Conservation (phyloP, 805 yeast species). For the Wickerhamomyces canadensis region DNA sequence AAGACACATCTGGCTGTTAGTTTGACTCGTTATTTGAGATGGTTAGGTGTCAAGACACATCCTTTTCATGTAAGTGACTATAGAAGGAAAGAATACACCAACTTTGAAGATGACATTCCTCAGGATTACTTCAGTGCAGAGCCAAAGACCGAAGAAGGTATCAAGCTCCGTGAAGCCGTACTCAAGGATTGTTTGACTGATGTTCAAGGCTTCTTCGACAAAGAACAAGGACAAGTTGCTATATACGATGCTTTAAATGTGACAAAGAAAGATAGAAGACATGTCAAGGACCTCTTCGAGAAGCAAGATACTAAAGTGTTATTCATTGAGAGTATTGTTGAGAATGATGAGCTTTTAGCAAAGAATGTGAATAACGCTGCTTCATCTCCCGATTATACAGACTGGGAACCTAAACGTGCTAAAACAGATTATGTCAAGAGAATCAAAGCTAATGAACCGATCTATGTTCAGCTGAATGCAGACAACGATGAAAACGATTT, state of each 20-base stretch:
- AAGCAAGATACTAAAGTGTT: constrained; percentile 64
- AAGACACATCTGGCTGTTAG: constrained; percentile 91
- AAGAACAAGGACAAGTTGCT: constrained; percentile 87
- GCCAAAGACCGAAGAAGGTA: constrained; percentile 43
- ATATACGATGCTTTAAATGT: constrained; percentile 96
- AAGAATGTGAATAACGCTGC: constrained; percentile 82
- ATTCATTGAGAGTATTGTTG: constrained; percentile 84
- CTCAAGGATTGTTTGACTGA: constrained; percentile 63
- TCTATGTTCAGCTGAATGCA: constrained; percentile 64
- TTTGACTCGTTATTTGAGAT: constrained; percentile 83
- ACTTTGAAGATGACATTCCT: constrained; percentile 45
- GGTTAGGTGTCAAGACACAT: constrained; percentile 94
- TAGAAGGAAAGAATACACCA: constrained; percentile 45
- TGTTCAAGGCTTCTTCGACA: constrained; percentile 62
- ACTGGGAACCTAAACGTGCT: constrained; percentile 72
- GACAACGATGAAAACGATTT: constrained; percentile 41
- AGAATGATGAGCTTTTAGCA: constrained; percentile 60
- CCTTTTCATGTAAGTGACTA: constrained; percentile 91
- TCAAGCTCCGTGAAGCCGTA: constrained; percentile 49
- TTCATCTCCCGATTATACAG: constrained; percentile 79
- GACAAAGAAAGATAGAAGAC: constrained; percentile 57
- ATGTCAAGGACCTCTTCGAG: constrained; percentile 48
- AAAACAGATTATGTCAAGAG: constrained; percentile 70
- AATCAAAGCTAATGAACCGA: constrained; percentile 59
- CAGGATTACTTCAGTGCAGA: constrained; percentile 62